Conservation (phyloP, 2,329 filamentous ascomycete genomes). For the Neopestalotiopsis clavispora region DNA sequence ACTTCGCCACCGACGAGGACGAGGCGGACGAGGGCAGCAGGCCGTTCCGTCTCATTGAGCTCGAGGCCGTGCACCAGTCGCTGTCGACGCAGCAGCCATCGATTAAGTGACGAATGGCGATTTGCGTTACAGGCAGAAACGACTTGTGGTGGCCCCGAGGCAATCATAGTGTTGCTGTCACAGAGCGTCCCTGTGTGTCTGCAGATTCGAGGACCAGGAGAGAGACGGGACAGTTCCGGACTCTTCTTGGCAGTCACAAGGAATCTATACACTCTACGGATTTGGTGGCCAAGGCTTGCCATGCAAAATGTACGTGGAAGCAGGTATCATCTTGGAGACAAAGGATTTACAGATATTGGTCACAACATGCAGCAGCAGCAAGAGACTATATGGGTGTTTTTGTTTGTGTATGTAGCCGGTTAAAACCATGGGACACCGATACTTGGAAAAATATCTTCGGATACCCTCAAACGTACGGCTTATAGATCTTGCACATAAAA, state of each 20-base stretch:
- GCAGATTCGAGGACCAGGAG: too few relatives aligned
- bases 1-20: slow-evolving; percentile 21
- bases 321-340: background rate
- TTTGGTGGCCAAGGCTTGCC: background rate
- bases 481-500: slow-evolving; percentile 36
- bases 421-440: slow-evolving; percentile 41
- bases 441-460: slow-evolving; percentile 28
- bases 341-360: background rate
- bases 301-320: background rate
- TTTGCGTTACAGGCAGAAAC: background rate
- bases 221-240: too few relatives aligned
- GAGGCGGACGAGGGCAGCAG: slow-evolving; percentile 5
- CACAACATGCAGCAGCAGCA: background rate
- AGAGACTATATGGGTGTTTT: background rate
- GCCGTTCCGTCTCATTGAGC: slow-evolving; percentile 12
- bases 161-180: background rate
- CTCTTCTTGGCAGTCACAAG: too few relatives aligned
- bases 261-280: too few relatives aligned
- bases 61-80: background rate
- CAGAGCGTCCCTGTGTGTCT: too few relatives aligned
- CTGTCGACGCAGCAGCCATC: background rate
- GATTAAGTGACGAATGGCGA: background rate
- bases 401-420: slow-evolving; percentile 34
- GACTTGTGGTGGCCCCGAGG: background rate
- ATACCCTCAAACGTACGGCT: slow-evolving; percentile 43